phyloP scores from a whole-genome alignment of 75 land plant species.

The Cupressus sempervirens region DNA sequence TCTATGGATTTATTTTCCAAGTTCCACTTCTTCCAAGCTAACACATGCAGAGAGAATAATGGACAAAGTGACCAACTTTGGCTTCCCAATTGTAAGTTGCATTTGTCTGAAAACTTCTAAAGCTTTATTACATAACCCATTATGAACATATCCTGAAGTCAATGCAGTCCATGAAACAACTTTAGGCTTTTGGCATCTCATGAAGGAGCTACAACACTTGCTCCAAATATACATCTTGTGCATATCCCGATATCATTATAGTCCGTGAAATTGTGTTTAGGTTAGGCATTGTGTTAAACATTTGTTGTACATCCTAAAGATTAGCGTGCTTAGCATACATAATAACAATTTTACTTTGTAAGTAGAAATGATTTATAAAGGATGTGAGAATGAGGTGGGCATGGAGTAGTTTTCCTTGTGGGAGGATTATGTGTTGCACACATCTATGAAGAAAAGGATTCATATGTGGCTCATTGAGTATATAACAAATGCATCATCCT shows the following conservation, averaged over 20 bases:
- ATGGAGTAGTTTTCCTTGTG: constrained; percentile 15
- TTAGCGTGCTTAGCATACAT: constrained; percentile 9
- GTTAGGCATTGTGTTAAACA: constrained; percentile 18
- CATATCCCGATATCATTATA: constrained; percentile 32
- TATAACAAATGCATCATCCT: background rate
- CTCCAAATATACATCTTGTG: constrained; percentile 24
- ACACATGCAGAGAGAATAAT: constrained; percentile 33
- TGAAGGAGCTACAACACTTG: constrained; percentile 24
- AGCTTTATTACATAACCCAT: constrained; percentile 22
- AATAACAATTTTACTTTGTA: constrained; percentile 15
- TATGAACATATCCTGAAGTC: constrained; percentile 30
- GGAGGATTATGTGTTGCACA: background rate
- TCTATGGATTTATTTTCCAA: constrained; percentile 42
- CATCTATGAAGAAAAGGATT: background rate
- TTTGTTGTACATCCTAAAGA: constrained; percentile 9
- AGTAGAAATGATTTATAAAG: constrained; percentile 7
- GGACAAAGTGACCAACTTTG: constrained; percentile 28
- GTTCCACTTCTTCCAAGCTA: constrained; percentile 18
- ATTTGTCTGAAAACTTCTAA: constrained; percentile 27
- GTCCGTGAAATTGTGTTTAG: constrained; percentile 28
- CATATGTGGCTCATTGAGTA: background rate
- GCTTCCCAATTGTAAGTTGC: constrained; percentile 21
- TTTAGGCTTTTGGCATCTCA: constrained; percentile 26
- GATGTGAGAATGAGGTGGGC: constrained; percentile 16
- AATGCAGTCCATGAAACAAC: constrained; percentile 25